Evolutionary conservation across 805 yeast genomes (phyloP).

Genomic region (Pichia sporocuriosa): DNA sequence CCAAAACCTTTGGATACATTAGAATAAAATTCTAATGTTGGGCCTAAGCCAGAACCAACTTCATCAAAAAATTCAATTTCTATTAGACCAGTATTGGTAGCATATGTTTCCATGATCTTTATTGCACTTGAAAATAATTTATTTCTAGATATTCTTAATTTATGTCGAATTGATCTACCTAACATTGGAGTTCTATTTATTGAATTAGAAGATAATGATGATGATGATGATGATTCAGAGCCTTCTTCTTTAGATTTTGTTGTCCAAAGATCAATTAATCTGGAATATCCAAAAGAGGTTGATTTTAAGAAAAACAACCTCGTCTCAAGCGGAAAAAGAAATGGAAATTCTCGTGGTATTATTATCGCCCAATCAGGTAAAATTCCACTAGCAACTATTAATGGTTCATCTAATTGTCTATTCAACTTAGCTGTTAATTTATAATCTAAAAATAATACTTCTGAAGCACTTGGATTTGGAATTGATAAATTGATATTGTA

Average conservation of each 20-base stretch:
- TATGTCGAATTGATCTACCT: constrained; percentile 75
- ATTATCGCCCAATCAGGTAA: constrained; percentile 80
- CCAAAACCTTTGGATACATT: constrained; percentile 71
- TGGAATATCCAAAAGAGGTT: constrained; percentile 85
- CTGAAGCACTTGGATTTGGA: constrained; percentile 24
- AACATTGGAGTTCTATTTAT: constrained; percentile 41
- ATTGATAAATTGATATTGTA: constrained; percentile 32
- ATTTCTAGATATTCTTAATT: constrained; percentile 68
- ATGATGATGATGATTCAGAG: constrained; percentile 16
- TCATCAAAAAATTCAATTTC: constrained; percentile 88
- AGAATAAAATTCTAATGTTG: constrained; percentile 89
- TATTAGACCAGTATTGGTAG: constrained; percentile 69
- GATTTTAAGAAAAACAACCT: constrained; percentile 73
- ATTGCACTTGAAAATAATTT: constrained; percentile 69
- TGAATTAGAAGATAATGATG: constrained; percentile 5
- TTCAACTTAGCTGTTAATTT: constrained; percentile 81
- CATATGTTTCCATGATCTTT: constrained; percentile 69
- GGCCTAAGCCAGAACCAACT: constrained; percentile 95
- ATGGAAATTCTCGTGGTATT: constrained; percentile 69
- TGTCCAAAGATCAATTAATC: constrained; percentile 74
- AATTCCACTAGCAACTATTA: constrained; percentile 79
- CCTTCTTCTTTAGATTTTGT: constrained; percentile 35
- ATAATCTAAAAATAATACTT: constrained; percentile 54
- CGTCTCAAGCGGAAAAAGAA: constrained; percentile 77
- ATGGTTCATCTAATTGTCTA: constrained; percentile 82